These are phyloP conservation scores for Tylopilus microsporus DNA, from an alignment of 1,284 basidiomycete genomes.

Conservation along the genomic window DNA sequence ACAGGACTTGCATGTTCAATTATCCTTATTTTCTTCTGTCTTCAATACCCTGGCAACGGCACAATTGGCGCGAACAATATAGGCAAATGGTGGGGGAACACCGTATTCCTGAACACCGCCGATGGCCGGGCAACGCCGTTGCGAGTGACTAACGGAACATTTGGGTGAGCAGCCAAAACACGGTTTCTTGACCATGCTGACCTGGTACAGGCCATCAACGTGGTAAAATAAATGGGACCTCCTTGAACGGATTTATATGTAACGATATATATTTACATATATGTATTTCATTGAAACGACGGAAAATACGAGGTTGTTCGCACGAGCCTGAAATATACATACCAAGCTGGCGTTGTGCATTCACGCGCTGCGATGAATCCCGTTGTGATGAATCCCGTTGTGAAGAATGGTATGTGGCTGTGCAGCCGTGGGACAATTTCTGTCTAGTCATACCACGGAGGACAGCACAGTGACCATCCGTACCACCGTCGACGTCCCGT, in stretches of 20 bases:
- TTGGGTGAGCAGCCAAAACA: conserved; percentile 19
- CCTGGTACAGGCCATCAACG: conserved; percentile 12
- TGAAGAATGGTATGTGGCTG: conserved; percentile 2
- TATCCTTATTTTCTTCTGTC: conserved; percentile 45
- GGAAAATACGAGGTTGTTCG: neutral
- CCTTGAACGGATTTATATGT: neutral
- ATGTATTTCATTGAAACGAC: neutral
- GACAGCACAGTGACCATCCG: neutral
- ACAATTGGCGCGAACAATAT: conserved; percentile 41
- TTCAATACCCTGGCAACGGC: conserved; percentile 44
- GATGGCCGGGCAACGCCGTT: conserved; percentile 33
- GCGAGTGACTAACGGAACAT: conserved; percentile 21
- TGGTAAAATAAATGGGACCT: conserved; percentile 9
- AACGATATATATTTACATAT: conserved; percentile 2
- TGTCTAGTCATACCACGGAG: neutral
- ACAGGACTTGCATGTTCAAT: conserved; percentile 44
- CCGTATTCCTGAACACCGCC: conserved; percentile 40
- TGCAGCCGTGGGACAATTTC: conserved; percentile 9
- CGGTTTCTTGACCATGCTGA: neutral
- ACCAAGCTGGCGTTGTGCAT: too few relatives aligned
- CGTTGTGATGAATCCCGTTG: too few relatives aligned
- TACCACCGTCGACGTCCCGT: conserved; percentile 13
- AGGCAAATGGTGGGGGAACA: conserved; percentile 53
- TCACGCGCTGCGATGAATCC: too few relatives aligned
- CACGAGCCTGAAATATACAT: too few relatives aligned